Evolutionary conservation across 768 basidiomycete species (phyloP).

Genomic region (Boletales sp.): DNA sequence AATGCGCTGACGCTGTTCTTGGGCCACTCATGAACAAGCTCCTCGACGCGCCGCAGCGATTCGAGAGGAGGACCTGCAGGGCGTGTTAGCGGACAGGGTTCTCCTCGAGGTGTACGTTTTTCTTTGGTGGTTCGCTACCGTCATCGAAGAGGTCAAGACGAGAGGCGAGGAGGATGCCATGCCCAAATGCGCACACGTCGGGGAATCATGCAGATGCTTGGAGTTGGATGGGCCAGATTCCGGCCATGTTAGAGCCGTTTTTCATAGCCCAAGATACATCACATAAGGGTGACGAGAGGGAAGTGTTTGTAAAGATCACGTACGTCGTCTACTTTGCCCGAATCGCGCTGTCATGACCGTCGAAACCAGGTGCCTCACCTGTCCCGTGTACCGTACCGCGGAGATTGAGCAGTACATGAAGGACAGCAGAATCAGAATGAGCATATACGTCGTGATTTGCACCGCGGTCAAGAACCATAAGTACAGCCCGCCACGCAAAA

Average conservation of each 20-base stretch:
- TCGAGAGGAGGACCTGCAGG: slow-evolving; percentile 66
- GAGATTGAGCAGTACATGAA: slow-evolving; percentile 93
- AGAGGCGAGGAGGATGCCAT: slow-evolving; percentile 45
- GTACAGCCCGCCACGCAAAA: slow-evolving; percentile 85
- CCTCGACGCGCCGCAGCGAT: slow-evolving; percentile 74
- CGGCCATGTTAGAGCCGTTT: slow-evolving; percentile 63
- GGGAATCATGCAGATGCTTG: too few species aligned
- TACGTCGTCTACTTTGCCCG: slow-evolving; percentile 7
- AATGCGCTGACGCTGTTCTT: slow-evolving; percentile 61
- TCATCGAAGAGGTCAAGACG: slow-evolving; percentile 73
- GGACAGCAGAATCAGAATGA: slow-evolving; percentile 57
- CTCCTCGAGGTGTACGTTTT: slow-evolving; percentile 91
- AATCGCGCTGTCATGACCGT: slow-evolving; percentile 1
- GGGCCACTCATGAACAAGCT: slow-evolving; percentile 76
- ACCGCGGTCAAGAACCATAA: slow-evolving; percentile 88
- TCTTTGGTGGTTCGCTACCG: slow-evolving; percentile 82
- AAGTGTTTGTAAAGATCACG: slow-evolving; percentile 68
- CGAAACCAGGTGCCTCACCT: slow-evolving; percentile 71
- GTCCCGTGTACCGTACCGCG: slow-evolving; percentile 81
- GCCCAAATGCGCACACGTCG: slow-evolving; percentile 46
- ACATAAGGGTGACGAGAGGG: slow-evolving; percentile 90
- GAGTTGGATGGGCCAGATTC: slow-evolving; percentile 79
- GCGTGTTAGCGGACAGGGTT: slow-evolving; percentile 57
- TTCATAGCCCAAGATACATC: slow-evolving; percentile 64
- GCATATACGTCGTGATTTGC: slow-evolving; percentile 88